Conservation (phyloP, 2,329 filamentous ascomycete genomes). For the Gaeumannomyces tritici region DNA sequence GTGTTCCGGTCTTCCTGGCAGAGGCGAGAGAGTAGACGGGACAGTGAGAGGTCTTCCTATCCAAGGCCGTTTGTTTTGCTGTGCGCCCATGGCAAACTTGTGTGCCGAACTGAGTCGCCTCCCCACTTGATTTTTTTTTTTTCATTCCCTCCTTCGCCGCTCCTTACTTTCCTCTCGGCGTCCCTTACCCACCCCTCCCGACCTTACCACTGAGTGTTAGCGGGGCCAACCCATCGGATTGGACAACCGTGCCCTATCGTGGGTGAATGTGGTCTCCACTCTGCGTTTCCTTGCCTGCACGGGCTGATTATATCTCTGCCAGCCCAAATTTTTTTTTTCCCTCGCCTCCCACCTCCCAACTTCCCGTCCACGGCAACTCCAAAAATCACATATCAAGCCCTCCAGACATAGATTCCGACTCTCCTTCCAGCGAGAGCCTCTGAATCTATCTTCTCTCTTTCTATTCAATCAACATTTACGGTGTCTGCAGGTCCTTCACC, state of each 20-base stretch:
- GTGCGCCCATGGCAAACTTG: background rate
- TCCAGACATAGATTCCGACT: conserved; percentile 2
- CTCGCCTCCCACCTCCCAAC: conserved; percentile 3
- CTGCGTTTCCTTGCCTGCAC: background rate
- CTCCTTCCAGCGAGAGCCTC: conserved; percentile 4
- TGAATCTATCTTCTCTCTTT: conserved; percentile 4
- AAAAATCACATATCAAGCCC: conserved; percentile 2
- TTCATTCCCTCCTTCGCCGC: background rate
- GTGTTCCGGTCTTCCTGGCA: background rate
- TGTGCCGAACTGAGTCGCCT: background rate
- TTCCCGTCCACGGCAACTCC: conserved; percentile 3
- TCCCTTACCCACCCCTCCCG: background rate
- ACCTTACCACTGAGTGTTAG: background rate
- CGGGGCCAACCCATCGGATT: conserved; percentile 3
- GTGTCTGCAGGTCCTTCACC: conserved; percentile 16
- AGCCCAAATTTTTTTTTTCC: conserved; percentile 6
- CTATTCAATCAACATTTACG: background rate
- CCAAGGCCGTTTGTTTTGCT: background rate
- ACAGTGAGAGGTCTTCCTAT: too few relatives aligned
- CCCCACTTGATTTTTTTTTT: conserved; percentile 2
- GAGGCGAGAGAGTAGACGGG: background rate
- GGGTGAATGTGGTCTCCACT: background rate
- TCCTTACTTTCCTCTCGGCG: background rate
- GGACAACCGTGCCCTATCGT: conserved; percentile 5
- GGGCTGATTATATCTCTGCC: conserved; percentile 3